Evolutionary conservation across 495 filamentous ascomycete genomes (phyloP), one percentile per base, ranked within the genome.

Genomic region (Penicillium alfredii): DNA sequence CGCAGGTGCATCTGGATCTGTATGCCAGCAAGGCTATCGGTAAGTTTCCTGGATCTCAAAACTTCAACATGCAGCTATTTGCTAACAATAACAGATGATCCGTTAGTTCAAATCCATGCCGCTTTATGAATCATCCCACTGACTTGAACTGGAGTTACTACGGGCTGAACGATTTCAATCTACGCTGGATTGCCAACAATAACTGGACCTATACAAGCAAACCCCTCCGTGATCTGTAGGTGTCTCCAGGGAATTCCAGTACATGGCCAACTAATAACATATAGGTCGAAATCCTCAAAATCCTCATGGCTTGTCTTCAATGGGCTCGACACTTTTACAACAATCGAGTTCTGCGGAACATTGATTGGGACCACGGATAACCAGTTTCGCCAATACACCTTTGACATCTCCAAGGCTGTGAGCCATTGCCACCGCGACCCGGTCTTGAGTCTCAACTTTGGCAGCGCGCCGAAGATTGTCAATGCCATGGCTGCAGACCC

Each of bases 311-410:
- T 81, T 12, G 62, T 80, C 3, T 82, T 84, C 50, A 72, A 84
- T 42, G 79, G 80, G 4, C 62, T 82, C 7, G 80, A 84, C 36
- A 84, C 79, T 0, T 84, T 82, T 45, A 63, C 78, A 13, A 72
- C 73, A 11, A 71, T 86, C 18, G 56, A 64, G 12, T 62, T 84
- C 24, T 86, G 81, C 53, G 73, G 68, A 0, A 53, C 77, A 22
- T 49, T 64, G 31, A 67, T 86, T n/a, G 81, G 72, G 3, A 66
- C 68, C 2, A 82, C 81, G 0, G 71, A 82, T 49, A 86, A 84
- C 42, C 81, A 86, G 52, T 86, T 84, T 43, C 74, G 80, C 4
- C 80, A 84, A 44, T 86, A 78, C 45, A 65, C 69, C n/a, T 84
- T 84, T 41, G 71, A 86, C 28, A 65, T 84, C 4, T 75, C 79